Base-by-base conservation (phyloP, 2,329 filamentous ascomycete species). In the Metarhizium anisopliae region DNA sequence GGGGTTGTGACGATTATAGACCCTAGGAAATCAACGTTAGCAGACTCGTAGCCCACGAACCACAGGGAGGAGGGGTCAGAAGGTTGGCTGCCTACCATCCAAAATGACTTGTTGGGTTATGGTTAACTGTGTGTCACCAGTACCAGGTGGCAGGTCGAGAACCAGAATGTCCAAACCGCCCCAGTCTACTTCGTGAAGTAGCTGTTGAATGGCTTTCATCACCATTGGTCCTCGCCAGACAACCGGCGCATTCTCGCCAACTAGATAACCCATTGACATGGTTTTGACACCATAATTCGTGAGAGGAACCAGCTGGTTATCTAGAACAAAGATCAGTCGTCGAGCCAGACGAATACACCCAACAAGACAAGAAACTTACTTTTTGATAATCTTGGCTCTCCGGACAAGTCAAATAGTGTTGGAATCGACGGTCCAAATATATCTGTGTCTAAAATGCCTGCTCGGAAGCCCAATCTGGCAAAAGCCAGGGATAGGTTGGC, bases 151-250 rank as follows among this genome's bases (percentile, higher is more conserved):
- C 51, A 99, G 73, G 68, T 99, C 94, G 2, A 99, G 76, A 3
- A 99, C 87, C 1, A 99, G 77, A 2, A 97, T 74, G 68, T 99
- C 94, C 2, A 99, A 76, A 13, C 85, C 86, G 14, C 87, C 90
- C 94, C 94, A 99, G 54, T 94, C 88, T 0, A 99, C 94, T 62
- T 96, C 90, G 68, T 96, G 93, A 7, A 99, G 81, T 5, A 99
- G 83, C 68, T 99, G 94, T 63, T 96, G 92, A 60, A 99, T 80
- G 0, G 94, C 94, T 67, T 97, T 99, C 80, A 95, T 95, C 14
- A 97, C 89, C 92, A 99, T 96, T 2, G 96, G 81, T 0, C 94
- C 94, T 53, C 94, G 84, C 94, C 94, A 99, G 36, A 94, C 92
- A 16, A 99, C 87, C 0, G 92, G 90, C 5, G 89, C 87, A 11